Conservation (phyloP, 208 protist genomes). For the Herpetomonas samuelpessoai region DNA sequence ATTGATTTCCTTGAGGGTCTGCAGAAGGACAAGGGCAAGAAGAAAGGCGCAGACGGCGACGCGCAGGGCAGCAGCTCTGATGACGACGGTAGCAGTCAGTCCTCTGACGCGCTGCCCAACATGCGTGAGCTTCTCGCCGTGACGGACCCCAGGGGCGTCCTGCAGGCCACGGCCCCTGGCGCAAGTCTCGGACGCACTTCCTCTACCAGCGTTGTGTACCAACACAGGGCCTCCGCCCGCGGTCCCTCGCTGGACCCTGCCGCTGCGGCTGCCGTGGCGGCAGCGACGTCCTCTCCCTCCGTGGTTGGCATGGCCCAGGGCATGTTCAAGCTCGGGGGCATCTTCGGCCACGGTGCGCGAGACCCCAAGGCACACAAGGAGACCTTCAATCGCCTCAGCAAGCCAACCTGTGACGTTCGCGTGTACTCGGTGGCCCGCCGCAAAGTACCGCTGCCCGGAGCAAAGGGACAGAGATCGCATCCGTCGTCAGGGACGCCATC, state of each 20-base stretch:
- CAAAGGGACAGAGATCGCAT: no score
- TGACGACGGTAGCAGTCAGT: constrained; percentile 7
- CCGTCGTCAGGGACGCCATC: no score
- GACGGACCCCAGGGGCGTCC: background rate
- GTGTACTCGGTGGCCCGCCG: background rate
- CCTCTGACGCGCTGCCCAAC: constrained; percentile 38
- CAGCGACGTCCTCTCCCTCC: background rate
- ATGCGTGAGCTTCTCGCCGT: constrained; percentile 26
- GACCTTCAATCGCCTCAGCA: constrained; percentile 20
- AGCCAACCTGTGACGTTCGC: constrained; percentile 12
- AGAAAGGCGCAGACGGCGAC: background rate
- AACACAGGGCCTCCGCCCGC: background rate
- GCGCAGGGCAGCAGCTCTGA: constrained; percentile 14
- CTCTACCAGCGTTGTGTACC: background rate
- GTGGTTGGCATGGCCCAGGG: no score
- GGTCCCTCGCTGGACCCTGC: background rate
- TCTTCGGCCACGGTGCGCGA: constrained; percentile 7
- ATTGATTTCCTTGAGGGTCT: background rate
- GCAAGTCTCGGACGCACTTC: background rate
- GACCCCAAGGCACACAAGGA: constrained; percentile 4
- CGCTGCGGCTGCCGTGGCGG: no score
- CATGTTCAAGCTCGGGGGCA: constrained; percentile 9
- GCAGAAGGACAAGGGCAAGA: background rate
- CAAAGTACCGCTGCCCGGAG: constrained; percentile 3
- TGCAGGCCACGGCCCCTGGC: background rate